Evolutionary conservation across 2,329 filamentous ascomycete genomes (phyloP).

Genomic region (Hymenoscyphus occultus): DNA sequence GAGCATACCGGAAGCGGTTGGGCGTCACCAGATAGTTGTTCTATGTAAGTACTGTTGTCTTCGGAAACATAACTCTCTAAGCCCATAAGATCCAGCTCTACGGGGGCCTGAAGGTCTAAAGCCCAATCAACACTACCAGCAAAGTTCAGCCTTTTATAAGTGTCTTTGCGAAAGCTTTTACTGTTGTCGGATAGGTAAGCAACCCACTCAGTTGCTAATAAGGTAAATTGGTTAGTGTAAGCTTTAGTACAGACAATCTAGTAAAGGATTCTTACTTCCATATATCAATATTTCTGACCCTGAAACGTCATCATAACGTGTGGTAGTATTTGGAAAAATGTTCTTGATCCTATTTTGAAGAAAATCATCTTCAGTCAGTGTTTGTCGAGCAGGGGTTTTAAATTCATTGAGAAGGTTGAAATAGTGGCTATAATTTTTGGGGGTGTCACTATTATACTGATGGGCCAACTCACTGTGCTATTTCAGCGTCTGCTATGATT

Average conservation of each 20-base stretch:
- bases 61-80: not conserved
- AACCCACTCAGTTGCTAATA: conserved; percentile 26
- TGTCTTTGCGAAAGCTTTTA: conserved; percentile 26
- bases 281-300: conserved; percentile 25
- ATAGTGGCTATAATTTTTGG: too few relatives aligned
- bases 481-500: conserved; percentile 37
- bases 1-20: not conserved
- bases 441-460: too few relatives aligned
- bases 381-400: conserved; percentile 29
- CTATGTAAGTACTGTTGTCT: not conserved
- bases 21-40: not conserved
- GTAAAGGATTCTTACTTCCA: conserved; percentile 7
- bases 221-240: too few relatives aligned
- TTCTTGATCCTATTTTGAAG: not conserved
- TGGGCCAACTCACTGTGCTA: not conserved
- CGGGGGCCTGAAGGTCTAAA: conserved; percentile 30
- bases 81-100: too few relatives aligned
- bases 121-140: conserved; percentile 38
- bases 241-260: conserved; percentile 16
- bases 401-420: too few relatives aligned
- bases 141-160: conserved; percentile 31
- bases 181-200: conserved; percentile 28
- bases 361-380: not conserved
- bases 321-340: conserved; percentile 5
- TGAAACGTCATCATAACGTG: conserved; percentile 22